phyloP scores from a whole-genome alignment of 2,329 filamentous ascomycete genomes.

The Torrubiella hemipterigena region DNA sequence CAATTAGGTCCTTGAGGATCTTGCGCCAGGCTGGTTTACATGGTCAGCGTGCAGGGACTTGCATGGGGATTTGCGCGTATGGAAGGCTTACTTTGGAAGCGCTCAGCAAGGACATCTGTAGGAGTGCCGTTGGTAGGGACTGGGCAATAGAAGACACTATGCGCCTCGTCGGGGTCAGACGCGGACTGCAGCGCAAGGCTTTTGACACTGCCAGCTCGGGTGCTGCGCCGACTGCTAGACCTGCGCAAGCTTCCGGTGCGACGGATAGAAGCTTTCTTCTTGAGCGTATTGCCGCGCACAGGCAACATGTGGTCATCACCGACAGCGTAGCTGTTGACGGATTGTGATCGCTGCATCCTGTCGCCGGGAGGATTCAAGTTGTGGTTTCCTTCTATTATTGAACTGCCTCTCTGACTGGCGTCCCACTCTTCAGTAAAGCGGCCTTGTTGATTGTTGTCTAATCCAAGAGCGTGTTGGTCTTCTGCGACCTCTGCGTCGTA shows the following conservation, averaged over 20 bases:
- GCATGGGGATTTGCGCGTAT: background rate
- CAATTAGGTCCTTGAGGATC: constrained; percentile 84
- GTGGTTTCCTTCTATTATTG: constrained; percentile 40
- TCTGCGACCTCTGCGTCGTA: background rate
- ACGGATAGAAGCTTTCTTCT: constrained; percentile 75
- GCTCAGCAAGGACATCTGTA: constrained; percentile 73
- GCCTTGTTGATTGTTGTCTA: constrained; percentile 19
- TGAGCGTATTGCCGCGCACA: constrained; percentile 58
- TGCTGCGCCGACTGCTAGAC: constrained; percentile 67
- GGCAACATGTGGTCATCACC: constrained; percentile 31
- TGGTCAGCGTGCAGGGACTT: background rate
- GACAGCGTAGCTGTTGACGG: constrained; percentile 40
- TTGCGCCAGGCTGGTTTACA: constrained; percentile 87
- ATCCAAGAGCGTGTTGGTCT: background rate
- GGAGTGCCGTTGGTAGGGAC: constrained; percentile 80
- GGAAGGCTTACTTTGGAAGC: constrained; percentile 73
- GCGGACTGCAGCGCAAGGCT: constrained; percentile 64
- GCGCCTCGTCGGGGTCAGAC: constrained; percentile 54
- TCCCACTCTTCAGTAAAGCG: constrained; percentile 63
- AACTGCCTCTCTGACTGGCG: constrained; percentile 53
- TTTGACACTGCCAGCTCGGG: constrained; percentile 75
- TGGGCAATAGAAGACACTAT: constrained; percentile 81
- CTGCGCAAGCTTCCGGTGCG: constrained; percentile 64
- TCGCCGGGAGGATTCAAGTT: too few species aligned
- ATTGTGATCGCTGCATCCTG: constrained; percentile 54